phyloP scores from a whole-genome alignment of 306 rosid genomes.

The Mucuna pruriens region DNA sequence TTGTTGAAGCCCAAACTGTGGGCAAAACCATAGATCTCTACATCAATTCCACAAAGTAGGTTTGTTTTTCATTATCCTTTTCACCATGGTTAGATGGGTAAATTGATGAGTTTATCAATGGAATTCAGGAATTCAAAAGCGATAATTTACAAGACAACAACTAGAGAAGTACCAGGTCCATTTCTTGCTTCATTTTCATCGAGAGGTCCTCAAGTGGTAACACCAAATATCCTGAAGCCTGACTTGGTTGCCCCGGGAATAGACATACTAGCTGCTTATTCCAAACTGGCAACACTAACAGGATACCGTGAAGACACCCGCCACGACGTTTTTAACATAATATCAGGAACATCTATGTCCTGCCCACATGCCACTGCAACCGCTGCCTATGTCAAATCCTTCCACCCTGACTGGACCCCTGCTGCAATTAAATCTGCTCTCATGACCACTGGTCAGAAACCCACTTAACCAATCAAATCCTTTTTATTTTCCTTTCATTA shows the following conservation, averaged over 20 bases:
- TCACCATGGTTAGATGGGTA: not conserved
- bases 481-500: too few relatives aligned
- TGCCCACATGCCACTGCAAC: constrained; percentile 84
- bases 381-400: constrained; percentile 79
- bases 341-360: constrained; percentile 93
- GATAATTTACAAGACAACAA: constrained; percentile 55
- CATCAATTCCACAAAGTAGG: constrained; percentile 78
- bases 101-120: not conserved
- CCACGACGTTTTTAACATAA: constrained; percentile 51
- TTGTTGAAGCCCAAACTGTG: constrained; percentile 37
- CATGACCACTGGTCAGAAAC: constrained; percentile 77
- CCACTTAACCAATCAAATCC: too few relatives aligned
- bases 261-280: constrained; percentile 75
- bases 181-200: constrained; percentile 75
- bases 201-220: constrained; percentile 69
- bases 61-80: not conserved
- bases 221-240: constrained; percentile 73
- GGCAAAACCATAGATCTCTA: constrained; percentile 55
- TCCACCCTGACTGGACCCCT: constrained; percentile 90
- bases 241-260: constrained; percentile 87
- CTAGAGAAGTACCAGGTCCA: constrained; percentile 52
- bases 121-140: constrained; percentile 63
- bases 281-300: constrained; percentile 50
- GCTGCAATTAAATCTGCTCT: constrained; percentile 96
- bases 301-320: constrained; percentile 54